phyloP scores from a whole-genome alignment of 495 filamentous ascomycete species.

The Annulohypoxylon moriforme region DNA sequence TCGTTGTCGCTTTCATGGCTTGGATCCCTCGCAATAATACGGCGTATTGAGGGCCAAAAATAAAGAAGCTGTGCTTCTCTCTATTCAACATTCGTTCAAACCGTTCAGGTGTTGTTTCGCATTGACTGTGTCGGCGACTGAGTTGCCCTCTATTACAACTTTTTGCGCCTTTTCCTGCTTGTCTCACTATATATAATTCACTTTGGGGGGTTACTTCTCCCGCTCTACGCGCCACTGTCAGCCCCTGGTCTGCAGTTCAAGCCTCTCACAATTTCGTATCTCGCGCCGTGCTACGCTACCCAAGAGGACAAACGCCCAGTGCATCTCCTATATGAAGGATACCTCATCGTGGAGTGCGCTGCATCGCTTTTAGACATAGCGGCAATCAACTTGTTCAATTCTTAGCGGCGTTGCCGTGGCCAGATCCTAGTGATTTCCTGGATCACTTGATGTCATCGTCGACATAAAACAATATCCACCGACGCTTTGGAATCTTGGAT shows the following conservation, averaged over 20 bases:
- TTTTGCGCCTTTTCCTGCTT: conserved; percentile 20
- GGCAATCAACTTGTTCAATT: background rate
- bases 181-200: conserved; percentile 22
- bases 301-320: conserved; percentile 5
- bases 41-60: conserved; percentile 17
- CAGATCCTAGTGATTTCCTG: background rate
- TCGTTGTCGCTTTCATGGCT: conserved; percentile 20
- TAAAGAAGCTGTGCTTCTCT: conserved; percentile 44
- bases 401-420: conserved; percentile 1
- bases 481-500: conserved; percentile 1
- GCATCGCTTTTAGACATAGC: conserved; percentile 1
- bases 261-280: conserved; percentile 26
- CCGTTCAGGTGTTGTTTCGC: conserved; percentile 24
- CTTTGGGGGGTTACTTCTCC: conserved; percentile 5
- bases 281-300: conserved; percentile 26
- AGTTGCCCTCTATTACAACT: conserved; percentile 13
- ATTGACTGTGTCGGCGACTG: conserved; percentile 30
- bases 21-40: conserved; percentile 14
- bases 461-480: conserved; percentile 9
- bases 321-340: conserved; percentile 17
- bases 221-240: conserved; percentile 19
- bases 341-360: background rate
- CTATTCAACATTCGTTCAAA: conserved; percentile 21
- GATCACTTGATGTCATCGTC: conserved; percentile 12
- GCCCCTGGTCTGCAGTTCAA: conserved; percentile 19